These are phyloP conservation scores for Pharnaceum exiguum DNA, from an alignment of 148 eudicot genomes.

Conservation along the genomic window DNA sequence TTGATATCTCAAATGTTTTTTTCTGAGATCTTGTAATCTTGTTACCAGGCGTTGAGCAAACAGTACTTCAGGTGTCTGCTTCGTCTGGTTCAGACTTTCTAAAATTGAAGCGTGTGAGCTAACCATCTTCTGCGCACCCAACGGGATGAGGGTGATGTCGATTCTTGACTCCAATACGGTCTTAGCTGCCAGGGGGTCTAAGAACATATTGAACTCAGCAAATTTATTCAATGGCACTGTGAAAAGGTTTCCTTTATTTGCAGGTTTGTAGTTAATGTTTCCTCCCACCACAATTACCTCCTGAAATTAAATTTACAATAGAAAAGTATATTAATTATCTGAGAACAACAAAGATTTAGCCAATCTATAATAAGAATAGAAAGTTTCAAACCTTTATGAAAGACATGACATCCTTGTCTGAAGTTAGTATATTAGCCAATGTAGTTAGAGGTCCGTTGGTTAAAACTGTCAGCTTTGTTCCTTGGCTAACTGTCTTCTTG, in stretches of 20 bases:
- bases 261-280: conserved; percentile 30
- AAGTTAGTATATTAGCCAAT: conserved; percentile 56
- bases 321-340: background rate
- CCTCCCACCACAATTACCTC: conserved; percentile 76
- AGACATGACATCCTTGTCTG: conserved; percentile 39
- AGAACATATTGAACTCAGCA: conserved; percentile 76
- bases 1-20: conserved; percentile 44
- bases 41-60: conserved; percentile 45
- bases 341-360: background rate
- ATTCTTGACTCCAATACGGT: conserved; percentile 49
- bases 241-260: conserved; percentile 46
- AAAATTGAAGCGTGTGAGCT: conserved; percentile 28
- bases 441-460: conserved; percentile 83
- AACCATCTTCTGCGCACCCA: conserved; percentile 42
- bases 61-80: conserved; percentile 52
- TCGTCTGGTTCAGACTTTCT: conserved; percentile 21
- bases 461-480: conserved; percentile 47
- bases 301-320: conserved; percentile 46
- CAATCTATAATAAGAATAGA: background rate
- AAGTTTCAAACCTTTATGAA: conserved; percentile 35
- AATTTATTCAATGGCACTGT: conserved; percentile 51
- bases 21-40: conserved; percentile 38
- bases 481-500: conserved; percentile 33
- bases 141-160: conserved; percentile 60
- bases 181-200: conserved; percentile 84